These are phyloP conservation scores for Miscanthus sacchariflorus DNA, from an alignment of 202 grass and related monocot genomes.

Conservation along the genomic window DNA sequence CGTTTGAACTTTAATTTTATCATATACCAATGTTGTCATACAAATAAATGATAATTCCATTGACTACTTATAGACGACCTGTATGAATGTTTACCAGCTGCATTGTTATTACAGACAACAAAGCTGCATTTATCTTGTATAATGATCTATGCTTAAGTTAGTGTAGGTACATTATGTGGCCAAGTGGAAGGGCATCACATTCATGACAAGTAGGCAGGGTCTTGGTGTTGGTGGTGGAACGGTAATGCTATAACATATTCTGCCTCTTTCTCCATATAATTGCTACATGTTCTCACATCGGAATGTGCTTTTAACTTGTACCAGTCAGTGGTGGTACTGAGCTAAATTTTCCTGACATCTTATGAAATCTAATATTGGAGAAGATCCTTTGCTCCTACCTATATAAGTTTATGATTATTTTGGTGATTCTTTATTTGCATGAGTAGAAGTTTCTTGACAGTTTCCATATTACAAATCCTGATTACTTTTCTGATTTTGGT, in stretches of 20 bases:
- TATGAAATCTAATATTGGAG: slow-evolving; percentile 1
- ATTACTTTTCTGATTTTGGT: neutral
- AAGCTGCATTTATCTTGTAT: slow-evolving; percentile 5
- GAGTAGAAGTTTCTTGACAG: slow-evolving; percentile 4
- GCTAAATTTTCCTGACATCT: neutral
- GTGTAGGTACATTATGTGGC: slow-evolving; percentile 97
- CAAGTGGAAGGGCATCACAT: slow-evolving; percentile 97
- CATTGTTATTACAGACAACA: neutral
- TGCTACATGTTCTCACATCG: neutral
- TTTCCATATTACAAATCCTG: neutral
- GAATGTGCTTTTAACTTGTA: slow-evolving; percentile 7
- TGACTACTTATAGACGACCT: slow-evolving; percentile 9
- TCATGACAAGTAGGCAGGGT: slow-evolving; percentile 98
- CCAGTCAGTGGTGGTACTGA: neutral
- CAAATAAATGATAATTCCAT: neutral
- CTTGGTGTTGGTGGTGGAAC: slow-evolving; percentile 91
- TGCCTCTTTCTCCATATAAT: slow-evolving; percentile 38
- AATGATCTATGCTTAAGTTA: slow-evolving; percentile 22
- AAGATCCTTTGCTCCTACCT: neutral
- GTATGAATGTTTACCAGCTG: neutral
- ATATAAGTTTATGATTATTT: slow-evolving; percentile 1
- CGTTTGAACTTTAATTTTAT: neutral
- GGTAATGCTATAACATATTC: slow-evolving; percentile 58
- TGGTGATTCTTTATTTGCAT: neutral
- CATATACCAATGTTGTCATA: neutral